A percentile compares a stretch with the other conserved stretches of the same genome.
These are phyloP conservation scores for Millerago galiae DNA, from an alignment of 805 yeast genomes.

Conservation along the genomic window DNA sequence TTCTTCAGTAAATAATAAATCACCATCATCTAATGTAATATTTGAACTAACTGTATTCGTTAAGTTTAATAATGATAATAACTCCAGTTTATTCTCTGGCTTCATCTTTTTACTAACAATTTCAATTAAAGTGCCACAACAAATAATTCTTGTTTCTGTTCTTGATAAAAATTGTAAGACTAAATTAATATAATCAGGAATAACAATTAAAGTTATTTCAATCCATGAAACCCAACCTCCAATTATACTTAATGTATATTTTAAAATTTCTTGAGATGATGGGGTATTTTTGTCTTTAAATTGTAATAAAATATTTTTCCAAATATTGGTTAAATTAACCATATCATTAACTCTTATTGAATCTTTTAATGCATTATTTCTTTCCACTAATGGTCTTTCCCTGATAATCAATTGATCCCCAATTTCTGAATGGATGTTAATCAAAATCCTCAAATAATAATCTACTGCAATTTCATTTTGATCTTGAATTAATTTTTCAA, in stretches of 20 bases:
- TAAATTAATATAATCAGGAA: constrained; percentile 21
- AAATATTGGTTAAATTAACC: constrained; percentile 51
- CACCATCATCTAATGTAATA: constrained; percentile 35
- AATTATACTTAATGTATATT: constrained; percentile 53
- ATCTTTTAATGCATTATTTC: constrained; percentile 75
- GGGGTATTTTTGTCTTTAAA: constrained; percentile 26
- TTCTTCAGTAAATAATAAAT: constrained; percentile 67
- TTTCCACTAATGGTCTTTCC: constrained; percentile 52
- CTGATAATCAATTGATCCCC: constrained; percentile 85
- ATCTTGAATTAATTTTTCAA: constrained; percentile 30
- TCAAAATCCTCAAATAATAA: constrained; percentile 65
- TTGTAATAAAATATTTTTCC: constrained; percentile 54
- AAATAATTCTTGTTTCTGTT: constrained; percentile 10
- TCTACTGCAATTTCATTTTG: constrained; percentile 38
- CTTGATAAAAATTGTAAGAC: constrained; percentile 62
- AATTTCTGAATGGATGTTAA: constrained; percentile 80
- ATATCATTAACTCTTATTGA: constrained; percentile 73
- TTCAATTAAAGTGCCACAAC: constrained; percentile 46
- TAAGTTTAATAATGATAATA: constrained; percentile 63
- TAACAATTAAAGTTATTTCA: constrained; percentile 22
- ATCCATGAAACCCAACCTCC: constrained; percentile 94
- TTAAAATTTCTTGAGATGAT: constrained; percentile 41
- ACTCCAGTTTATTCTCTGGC: constrained; percentile 54
- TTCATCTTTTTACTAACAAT: constrained; percentile 75
- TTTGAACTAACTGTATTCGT: constrained; percentile 41